Evolutionary conservation across 2,329 filamentous ascomycete genomes (phyloP).

Genomic region (Penicillium sp.): DNA sequence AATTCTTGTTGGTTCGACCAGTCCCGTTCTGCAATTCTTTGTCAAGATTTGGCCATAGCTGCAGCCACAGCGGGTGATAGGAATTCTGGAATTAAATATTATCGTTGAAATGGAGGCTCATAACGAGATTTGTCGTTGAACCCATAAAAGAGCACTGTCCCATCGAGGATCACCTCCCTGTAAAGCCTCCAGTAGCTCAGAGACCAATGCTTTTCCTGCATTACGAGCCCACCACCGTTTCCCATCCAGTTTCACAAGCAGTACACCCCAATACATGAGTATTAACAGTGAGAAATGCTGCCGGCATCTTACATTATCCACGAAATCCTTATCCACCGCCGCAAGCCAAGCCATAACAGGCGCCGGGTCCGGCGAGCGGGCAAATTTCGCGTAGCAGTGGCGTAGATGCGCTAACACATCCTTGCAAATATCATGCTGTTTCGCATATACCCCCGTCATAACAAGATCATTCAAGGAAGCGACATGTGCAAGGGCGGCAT

Average conservation of each 20-base stretch:
- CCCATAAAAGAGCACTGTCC: slow-evolving; percentile 31
- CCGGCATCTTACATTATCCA: slow-evolving; percentile 29
- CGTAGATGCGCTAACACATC: slow-evolving; percentile 29
- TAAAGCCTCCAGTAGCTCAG: slow-evolving; percentile 27
- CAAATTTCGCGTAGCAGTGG: slow-evolving; percentile 30
- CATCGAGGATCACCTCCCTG: slow-evolving; percentile 22
- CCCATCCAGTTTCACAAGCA: slow-evolving; percentile 33
- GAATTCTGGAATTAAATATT: neutral
- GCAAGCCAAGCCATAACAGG: slow-evolving; percentile 38
- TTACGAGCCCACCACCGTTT: slow-evolving; percentile 36
- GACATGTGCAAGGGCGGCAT: slow-evolving; percentile 28
- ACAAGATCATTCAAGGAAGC: slow-evolving; percentile 30
- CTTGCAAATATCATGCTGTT: slow-evolving; percentile 31
- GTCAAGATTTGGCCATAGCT: neutral
- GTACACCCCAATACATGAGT: slow-evolving; percentile 38
- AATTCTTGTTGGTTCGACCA: neutral
- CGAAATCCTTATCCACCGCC: slow-evolving; percentile 33
- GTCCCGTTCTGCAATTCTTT: neutral
- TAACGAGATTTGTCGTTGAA: slow-evolving; percentile 27
- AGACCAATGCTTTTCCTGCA: slow-evolving; percentile 33
- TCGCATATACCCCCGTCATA: slow-evolving; percentile 20
- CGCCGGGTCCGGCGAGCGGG: slow-evolving; percentile 25
- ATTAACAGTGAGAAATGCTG: slow-evolving; percentile 34
- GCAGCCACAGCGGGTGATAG: neutral
- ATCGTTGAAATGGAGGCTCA: neutral